Conservation (phyloP, 306 rosid genomes). For the Quercus wislizeni region DNA sequence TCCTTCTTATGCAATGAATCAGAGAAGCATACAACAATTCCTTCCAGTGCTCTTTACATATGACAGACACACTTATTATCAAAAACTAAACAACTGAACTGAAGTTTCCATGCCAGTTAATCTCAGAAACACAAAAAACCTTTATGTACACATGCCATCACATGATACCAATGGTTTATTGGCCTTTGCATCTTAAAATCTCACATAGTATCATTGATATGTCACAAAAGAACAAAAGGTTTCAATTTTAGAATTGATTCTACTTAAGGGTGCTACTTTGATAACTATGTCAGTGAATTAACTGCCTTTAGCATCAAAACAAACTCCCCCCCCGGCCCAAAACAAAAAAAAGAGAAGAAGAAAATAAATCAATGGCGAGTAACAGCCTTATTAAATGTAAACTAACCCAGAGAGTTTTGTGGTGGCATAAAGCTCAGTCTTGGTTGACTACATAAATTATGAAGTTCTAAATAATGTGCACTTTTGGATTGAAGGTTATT, state of each 20-base stretch:
- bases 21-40: slow-evolving; percentile 1
- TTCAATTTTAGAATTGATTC: not conserved
- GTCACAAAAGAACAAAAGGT: not conserved
- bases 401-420: not conserved
- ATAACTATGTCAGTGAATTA: not conserved
- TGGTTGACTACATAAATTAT: not conserved
- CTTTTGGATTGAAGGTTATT: not conserved
- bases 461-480: not conserved
- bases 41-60: not conserved
- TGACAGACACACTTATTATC: not conserved
- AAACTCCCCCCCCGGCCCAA: not conserved
- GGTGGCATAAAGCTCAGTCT: not conserved
- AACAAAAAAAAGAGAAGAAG: not conserved
- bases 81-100: not conserved
- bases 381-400: not conserved
- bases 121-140: not conserved
- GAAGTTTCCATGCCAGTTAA: not conserved
- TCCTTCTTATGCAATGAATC: slow-evolving; percentile 50
- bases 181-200: not conserved
- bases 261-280: not conserved
- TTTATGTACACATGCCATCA: not conserved
- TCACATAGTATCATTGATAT: not conserved
- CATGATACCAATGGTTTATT: not conserved
- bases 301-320: not conserved
- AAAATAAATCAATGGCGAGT: not conserved